Percentiles rank a stretch among this genome's conserved stretches.
Conservation (phyloP, 73 alveolate genomes). For the Stentor coeruleus region DNA sequence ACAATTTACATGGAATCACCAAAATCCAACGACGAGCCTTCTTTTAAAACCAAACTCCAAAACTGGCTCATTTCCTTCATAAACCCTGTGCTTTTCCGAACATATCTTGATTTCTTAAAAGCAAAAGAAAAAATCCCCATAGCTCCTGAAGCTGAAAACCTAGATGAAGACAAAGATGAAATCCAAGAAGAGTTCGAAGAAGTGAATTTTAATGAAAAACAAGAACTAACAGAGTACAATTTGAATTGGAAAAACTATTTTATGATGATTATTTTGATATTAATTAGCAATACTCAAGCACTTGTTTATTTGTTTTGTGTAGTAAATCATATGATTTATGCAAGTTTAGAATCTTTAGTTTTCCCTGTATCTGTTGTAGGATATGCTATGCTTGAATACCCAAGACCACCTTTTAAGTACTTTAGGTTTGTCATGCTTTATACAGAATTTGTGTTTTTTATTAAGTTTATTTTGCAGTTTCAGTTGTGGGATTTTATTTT, state of each 20-base stretch:
- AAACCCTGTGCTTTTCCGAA: slow-evolving; percentile 17
- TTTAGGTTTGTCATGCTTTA: slow-evolving; percentile 45
- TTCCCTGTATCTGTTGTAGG: slow-evolving; percentile 54
- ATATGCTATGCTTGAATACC: slow-evolving; percentile 56
- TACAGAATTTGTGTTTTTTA: slow-evolving; percentile 43
- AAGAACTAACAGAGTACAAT: neutral
- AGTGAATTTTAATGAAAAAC: neutral
- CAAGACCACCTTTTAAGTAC: slow-evolving; percentile 43
- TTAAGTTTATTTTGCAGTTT: slow-evolving; percentile 48
- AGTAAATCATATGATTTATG: slow-evolving; percentile 40
- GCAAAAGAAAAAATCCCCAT: neutral
- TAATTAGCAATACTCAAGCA: neutral
- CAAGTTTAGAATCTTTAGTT: slow-evolving; percentile 39
- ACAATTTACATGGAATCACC: neutral
- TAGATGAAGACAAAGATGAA: neutral
- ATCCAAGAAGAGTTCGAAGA: neutral
- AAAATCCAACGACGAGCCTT: neutral
- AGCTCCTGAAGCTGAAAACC: neutral
- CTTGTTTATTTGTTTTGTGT: slow-evolving; percentile 14
- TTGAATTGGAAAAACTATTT: slow-evolving; percentile 20
- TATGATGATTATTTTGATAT: neutral
- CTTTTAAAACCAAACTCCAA: neutral
- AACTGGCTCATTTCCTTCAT: slow-evolving; percentile 4
- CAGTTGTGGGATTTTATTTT: neutral
- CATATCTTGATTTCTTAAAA: neutral